Evolutionary conservation across 202 grass and related monocot genomes (phyloP), one percentile per base, ranked within the genome.

Genomic region (Hordeum pubiflorum): DNA sequence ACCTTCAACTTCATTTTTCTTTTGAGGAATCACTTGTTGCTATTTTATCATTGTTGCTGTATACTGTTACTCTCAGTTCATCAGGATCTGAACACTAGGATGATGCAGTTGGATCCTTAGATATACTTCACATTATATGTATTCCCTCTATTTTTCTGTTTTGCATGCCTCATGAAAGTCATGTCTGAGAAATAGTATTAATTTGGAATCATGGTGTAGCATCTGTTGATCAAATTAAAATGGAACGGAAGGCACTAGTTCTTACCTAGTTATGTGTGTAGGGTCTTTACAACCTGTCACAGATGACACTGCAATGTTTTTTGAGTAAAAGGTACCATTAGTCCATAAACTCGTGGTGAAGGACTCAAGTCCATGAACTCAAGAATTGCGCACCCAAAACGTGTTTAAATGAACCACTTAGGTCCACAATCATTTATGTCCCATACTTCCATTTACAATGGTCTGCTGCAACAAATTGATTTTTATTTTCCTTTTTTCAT

Each of bases 1-100:
- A 82, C 69, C 31, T 76, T 59, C 60, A 58, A 63, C 27, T 39
- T 77, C 44, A 54, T 54, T 54, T 50, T 54, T 50, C 14, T 48
- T 54, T 54, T 54, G 50, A 54, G 50, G 50, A 54, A n/a, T n/a
- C 50, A 54, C 17, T 54, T 54, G 17, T 54, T 54, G 17, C 50
- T 54, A 50, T 54, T 54, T 71, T 41, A 10, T 64, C 52, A 38
- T 76, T 81, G 17, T 46, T 38, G 43, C 9, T 58, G 44, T 54
- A 54, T 31, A 31, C 40, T 84, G 29, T 38, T 48, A 21, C 40
- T 58, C 63, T 79, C 63, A 76, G 27, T 77, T 77, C 18, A 59
- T 78, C 48, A 55, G 33, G 55, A 34, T 85, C 36, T 74, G 78
- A 39, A 79, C 79, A 44, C 9, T 75, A 79, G 75, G 63, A 68